Conservation (phyloP, 108 stramenopile genomes). For the Poteriospumella lacustris region DNA sequence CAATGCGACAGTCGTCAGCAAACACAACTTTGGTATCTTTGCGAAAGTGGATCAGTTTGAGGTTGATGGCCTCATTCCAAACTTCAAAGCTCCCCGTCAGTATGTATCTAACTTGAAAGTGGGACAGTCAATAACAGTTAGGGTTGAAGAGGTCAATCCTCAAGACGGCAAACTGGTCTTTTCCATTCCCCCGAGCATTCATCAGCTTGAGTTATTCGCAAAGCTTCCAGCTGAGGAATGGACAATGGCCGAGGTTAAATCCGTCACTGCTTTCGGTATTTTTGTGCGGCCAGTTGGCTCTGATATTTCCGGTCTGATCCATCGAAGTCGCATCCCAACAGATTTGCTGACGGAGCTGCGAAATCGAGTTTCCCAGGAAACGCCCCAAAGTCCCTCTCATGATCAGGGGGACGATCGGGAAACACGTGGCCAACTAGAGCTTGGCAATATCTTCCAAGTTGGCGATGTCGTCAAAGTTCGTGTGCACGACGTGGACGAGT, state of each 20-base stretch:
- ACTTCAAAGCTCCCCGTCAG: not conserved
- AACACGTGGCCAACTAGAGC: not conserved
- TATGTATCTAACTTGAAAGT: not conserved
- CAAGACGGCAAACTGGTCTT: not conserved
- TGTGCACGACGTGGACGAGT: too few species aligned
- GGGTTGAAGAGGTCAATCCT: not conserved
- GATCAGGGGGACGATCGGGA: not conserved
- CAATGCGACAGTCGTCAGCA: not conserved
- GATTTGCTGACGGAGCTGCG: not conserved
- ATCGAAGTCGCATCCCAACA: not conserved
- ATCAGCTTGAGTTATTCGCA: not conserved
- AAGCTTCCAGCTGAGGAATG: not conserved
- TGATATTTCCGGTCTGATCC: not conserved
- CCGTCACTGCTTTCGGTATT: not conserved
- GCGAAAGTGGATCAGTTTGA: not conserved
- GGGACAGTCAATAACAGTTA: not conserved
- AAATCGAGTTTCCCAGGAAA: not conserved
- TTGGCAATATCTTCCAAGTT: not conserved
- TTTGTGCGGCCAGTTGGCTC: not conserved
- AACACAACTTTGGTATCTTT: constrained; percentile 15
- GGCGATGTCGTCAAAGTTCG: constrained; percentile 11
- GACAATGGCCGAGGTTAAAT: not conserved
- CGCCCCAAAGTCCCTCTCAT: too few species aligned
- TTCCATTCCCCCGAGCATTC: not conserved
- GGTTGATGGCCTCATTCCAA: not conserved